Percentiles rank a stretch among this genome's conserved stretches.
phyloP scores from a whole-genome alignment of 768 basidiomycete species.

The Boletus pseudopeckii region DNA sequence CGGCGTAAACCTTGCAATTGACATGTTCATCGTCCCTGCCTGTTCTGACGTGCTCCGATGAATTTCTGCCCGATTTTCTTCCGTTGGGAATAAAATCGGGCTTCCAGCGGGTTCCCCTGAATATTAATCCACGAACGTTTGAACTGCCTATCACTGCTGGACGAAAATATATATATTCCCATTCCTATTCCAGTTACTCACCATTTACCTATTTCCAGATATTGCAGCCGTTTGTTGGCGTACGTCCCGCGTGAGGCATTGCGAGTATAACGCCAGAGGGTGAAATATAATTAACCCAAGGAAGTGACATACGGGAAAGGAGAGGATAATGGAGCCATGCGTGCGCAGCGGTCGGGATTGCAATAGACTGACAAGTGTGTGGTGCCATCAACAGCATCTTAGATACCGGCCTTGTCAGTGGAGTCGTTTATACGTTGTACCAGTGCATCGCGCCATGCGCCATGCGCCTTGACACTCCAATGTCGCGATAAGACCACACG shows the following conservation, averaged over 20 bases:
- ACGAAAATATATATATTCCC: conserved; percentile 7
- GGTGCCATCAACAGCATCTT: neutral
- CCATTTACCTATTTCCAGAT: conserved; percentile 13
- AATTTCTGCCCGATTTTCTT: neutral
- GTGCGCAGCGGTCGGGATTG: conserved; percentile 3
- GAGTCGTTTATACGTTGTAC: neutral
- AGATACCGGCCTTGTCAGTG: neutral
- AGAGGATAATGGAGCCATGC: neutral
- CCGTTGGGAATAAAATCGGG: conserved; percentile 1
- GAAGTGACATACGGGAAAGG: neutral
- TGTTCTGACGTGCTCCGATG: neutral
- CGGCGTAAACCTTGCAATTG: neutral
- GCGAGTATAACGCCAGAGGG: neutral
- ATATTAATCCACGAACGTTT: neutral
- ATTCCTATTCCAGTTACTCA: neutral
- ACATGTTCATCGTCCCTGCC: neutral
- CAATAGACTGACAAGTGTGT: conserved; percentile 1
- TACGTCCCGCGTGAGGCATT: neutral
- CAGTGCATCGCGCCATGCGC: neutral
- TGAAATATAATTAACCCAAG: conserved; percentile 8
- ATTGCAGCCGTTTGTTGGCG: conserved; percentile 3
- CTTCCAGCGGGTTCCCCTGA: neutral
- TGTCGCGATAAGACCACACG: conserved; percentile 1
- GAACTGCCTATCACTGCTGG: conserved; percentile 10
- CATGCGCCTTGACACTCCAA: neutral